phyloP scores from a whole-genome alignment of 345 rosid genomes.

The Salix dunnii region DNA sequence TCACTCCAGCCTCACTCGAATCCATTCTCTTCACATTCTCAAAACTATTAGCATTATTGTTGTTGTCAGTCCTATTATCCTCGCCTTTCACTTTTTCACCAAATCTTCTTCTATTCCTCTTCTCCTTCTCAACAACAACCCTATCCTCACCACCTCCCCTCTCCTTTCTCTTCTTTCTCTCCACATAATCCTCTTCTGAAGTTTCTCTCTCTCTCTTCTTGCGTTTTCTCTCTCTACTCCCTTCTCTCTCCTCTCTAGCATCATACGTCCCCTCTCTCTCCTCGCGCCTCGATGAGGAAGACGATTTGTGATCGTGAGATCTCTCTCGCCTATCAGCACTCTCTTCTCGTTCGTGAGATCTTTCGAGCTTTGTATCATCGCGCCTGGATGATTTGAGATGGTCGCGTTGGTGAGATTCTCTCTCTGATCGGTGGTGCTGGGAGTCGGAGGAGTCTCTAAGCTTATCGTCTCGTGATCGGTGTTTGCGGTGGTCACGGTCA shows the following conservation, averaged over 20 bases:
- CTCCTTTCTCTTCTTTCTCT: slow-evolving; percentile 23
- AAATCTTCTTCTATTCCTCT: slow-evolving; percentile 49
- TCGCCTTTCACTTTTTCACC: slow-evolving; percentile 42
- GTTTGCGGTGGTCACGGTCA: slow-evolving; percentile 44
- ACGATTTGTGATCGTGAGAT: slow-evolving; percentile 24
- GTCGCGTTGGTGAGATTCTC: slow-evolving; percentile 29
- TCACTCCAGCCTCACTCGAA: slow-evolving; percentile 25
- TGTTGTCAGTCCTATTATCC: slow-evolving; percentile 8
- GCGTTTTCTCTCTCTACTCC: slow-evolving; percentile 29
- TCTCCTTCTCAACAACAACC: slow-evolving; percentile 19
- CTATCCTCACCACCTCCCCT: slow-evolving; percentile 12
- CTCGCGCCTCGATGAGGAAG: slow-evolving; percentile 11
- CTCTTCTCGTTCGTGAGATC: slow-evolving; percentile 34
- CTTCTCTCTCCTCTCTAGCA: slow-evolving; percentile 32
- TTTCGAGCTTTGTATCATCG: slow-evolving; percentile 30
- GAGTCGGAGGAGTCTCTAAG: slow-evolving; percentile 41
- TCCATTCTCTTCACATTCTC: slow-evolving; percentile 19
- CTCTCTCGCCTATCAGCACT: slow-evolving; percentile 28
- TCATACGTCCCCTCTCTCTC: slow-evolving; percentile 33
- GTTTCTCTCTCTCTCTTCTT: slow-evolving; percentile 32
- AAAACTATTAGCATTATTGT: background rate
- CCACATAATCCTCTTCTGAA: slow-evolving; percentile 35
- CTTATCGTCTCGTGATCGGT: slow-evolving; percentile 46
- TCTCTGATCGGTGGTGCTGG: slow-evolving; percentile 46
- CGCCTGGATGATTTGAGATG: slow-evolving; percentile 29